These are phyloP conservation scores for Murraya paniculata DNA, from an alignment of 345 rosid genomes.

Conservation along the genomic window DNA sequence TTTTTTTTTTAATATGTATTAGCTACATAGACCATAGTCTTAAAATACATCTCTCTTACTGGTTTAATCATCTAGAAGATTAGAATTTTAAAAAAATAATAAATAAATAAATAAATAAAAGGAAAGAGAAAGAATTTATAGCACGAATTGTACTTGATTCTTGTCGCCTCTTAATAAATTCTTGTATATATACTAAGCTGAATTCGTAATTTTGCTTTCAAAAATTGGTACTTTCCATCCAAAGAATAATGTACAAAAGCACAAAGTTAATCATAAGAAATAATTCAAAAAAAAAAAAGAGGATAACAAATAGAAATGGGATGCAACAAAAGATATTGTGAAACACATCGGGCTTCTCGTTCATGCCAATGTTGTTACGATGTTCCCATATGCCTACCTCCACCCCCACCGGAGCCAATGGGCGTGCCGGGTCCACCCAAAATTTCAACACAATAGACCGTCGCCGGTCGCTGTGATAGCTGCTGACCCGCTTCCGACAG, in stretches of 20 bases:
- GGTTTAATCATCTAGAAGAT: too few relatives aligned
- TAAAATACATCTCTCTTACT: too few relatives aligned
- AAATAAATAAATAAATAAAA: too few relatives aligned
- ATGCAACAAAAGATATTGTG: background rate
- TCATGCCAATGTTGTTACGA: background rate
- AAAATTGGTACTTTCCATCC: too few relatives aligned
- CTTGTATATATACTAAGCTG: too few relatives aligned
- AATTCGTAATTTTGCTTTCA: too few relatives aligned
- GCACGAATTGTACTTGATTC: too few relatives aligned
- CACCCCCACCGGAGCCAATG: background rate
- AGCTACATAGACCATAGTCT: too few relatives aligned
- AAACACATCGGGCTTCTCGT: conserved; percentile 9
- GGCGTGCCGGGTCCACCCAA: background rate
- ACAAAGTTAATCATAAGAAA: background rate
- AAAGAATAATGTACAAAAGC: background rate
- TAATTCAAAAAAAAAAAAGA: background rate
- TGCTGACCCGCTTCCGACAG: background rate
- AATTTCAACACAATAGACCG: background rate
- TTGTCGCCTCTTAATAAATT: too few relatives aligned
- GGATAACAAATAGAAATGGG: background rate
- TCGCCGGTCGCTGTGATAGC: background rate
- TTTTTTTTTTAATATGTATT: too few relatives aligned
- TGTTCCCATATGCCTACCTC: background rate
- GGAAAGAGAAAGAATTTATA: too few relatives aligned
- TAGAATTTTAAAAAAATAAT: too few relatives aligned